A percentile compares a stretch with the other conserved stretches of the same genome.
phyloP scores from a whole-genome alignment of 192 early-diverging fungal species.

The Podila horticola region DNA sequence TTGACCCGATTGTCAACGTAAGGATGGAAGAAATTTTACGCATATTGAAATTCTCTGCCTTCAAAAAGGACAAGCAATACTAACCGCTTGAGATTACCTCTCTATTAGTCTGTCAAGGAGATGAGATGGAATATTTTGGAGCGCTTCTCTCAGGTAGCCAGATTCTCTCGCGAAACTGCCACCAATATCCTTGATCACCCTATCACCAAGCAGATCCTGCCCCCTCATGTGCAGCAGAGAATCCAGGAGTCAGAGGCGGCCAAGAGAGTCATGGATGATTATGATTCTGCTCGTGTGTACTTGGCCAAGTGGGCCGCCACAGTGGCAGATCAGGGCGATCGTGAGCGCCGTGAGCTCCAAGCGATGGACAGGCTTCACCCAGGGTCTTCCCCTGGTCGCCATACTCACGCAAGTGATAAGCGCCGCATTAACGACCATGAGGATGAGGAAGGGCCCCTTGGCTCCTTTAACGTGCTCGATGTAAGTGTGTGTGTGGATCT shows the following conservation, averaged over 20 bases:
- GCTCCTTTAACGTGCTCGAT: conserved; percentile 43
- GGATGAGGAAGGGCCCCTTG: conserved; percentile 35
- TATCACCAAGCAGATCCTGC: conserved; percentile 61
- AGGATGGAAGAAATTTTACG: background rate
- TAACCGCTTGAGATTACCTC: no score
- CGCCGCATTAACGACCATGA: conserved; percentile 36
- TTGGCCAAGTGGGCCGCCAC: conserved; percentile 82
- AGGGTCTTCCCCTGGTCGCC: background rate
- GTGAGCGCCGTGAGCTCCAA: conserved; percentile 27
- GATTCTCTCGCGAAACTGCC: conserved; percentile 74
- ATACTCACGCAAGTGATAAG: conserved; percentile 2
- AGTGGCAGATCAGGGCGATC: conserved; percentile 52
- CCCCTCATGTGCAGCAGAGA: conserved; percentile 62
- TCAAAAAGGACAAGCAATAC: no score
- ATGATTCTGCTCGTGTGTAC: conserved; percentile 81
- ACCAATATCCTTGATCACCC: conserved; percentile 64
- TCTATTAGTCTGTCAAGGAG: conserved; percentile 70
- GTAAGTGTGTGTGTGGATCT: conserved; percentile 15
- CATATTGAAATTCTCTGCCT: background rate
- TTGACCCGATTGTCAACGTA: conserved; percentile 52
- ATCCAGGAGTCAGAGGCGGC: conserved; percentile 66
- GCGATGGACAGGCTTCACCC: conserved; percentile 32
- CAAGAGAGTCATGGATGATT: conserved; percentile 75
- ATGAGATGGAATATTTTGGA: conserved; percentile 80
- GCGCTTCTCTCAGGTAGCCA: conserved; percentile 78